phyloP scores from a whole-genome alignment of 208 protist genomes.

The Jaenimonas drosophilae region DNA sequence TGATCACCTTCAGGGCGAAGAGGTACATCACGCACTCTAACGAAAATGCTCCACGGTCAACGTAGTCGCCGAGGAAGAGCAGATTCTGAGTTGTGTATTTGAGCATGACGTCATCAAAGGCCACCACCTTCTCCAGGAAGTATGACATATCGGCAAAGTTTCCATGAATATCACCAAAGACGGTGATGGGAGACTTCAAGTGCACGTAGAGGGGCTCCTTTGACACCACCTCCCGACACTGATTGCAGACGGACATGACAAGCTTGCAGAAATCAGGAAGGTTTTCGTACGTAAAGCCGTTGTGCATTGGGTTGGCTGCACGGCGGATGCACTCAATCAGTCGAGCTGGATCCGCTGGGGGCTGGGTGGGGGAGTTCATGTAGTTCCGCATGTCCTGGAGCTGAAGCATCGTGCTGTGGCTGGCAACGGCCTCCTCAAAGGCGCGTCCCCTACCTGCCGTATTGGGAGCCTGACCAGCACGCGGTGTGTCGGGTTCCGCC shows the following conservation, averaged over 20 bases:
- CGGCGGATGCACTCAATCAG: constrained; percentile 79
- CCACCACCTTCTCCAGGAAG: constrained; percentile 83
- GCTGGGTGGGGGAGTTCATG: constrained; percentile 81
- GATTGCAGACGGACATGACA: constrained; percentile 75
- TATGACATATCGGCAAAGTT: constrained; percentile 91
- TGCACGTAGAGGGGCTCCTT: constrained; percentile 84
- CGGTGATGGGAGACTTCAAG: constrained; percentile 81
- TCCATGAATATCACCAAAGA: constrained; percentile 92
- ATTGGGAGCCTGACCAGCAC: constrained; percentile 38
- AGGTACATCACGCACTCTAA: constrained; percentile 87
- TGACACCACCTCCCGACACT: constrained; percentile 74
- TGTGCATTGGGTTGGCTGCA: constrained; percentile 58
- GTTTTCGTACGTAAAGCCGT: constrained; percentile 77
- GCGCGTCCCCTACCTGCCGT: constrained; percentile 19
- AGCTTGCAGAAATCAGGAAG: constrained; percentile 78
- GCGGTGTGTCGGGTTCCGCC: constrained; percentile 78
- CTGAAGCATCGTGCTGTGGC: constrained; percentile 85
- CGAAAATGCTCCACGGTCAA: constrained; percentile 93
- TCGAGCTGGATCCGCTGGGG: constrained; percentile 65
- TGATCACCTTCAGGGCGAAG: constrained; percentile 84
- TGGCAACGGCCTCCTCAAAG: constrained; percentile 80
- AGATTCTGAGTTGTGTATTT: constrained; percentile 89
- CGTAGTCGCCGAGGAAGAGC: constrained; percentile 98
- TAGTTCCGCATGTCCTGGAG: constrained; percentile 84
- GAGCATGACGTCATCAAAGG: constrained; percentile 85